Evolutionary conservation across 345 rosid species (phyloP), one percentile per base, ranked within the genome.

Genomic region (Stellera chamaejasme): DNA sequence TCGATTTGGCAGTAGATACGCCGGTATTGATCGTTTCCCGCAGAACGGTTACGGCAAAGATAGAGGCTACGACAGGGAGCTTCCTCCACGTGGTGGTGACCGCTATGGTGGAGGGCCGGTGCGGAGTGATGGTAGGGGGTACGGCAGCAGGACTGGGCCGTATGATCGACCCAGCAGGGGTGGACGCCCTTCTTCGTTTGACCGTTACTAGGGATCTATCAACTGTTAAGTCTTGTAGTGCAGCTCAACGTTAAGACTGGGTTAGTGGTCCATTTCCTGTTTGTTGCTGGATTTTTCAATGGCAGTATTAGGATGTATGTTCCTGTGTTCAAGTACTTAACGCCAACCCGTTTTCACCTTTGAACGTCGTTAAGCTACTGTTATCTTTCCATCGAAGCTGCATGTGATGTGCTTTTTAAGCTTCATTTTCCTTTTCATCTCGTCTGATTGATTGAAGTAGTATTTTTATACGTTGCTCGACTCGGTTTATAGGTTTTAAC

Each of bases 131-230:
- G 87, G 78, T 43, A 80, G 95, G 72, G 76, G 79, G 67, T 90
- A 82, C 70, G 72, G 96, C 66, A 85, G 62, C 61, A 79, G 92
- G 64, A 66, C 81, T 3, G 82, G 75, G 41, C 99, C 97, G 2
- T 94, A 85, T 43, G 97, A 90, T 27, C 84, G 97, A 41, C 87
- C 96, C 4, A 66, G 79, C 73, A 67, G 90, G 62, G 92, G 83
- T 19, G 85, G 84, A 11, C 88, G 79, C 51, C 77, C 79, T 8
- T 65, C 95, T 44, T 72, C 96, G 41, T 89, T 79, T 13, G 99
- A 87, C 53, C 97, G 95, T 58, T 89, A 78, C 69, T 93, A 58
- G 69, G 43, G 41, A 2, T 1, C 7, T 27, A 46, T 27, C 19
- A 27, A 13, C 14, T 14, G 5, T 32, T 32, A 8, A 32, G 39